Percentiles rank a stretch among this genome's conserved stretches.
Evolutionary conservation across 768 basidiomycete genomes (phyloP).

Genomic region (Russula dissimulans): DNA sequence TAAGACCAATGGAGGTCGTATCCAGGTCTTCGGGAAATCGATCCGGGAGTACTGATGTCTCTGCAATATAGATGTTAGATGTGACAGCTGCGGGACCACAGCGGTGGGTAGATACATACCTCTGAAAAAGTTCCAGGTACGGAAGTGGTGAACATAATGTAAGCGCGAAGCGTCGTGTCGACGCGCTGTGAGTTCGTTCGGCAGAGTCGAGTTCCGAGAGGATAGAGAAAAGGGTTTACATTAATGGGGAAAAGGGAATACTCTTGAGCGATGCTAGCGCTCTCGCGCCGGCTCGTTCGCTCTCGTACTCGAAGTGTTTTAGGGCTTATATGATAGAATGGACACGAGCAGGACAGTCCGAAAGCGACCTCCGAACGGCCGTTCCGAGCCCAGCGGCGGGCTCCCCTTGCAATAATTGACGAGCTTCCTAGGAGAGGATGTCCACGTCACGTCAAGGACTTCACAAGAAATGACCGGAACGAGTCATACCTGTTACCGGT

Average conservation of each 20-base stretch:
- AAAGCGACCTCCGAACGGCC: too few relatives aligned
- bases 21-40: conserved; percentile 48
- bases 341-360: too few relatives aligned
- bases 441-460: neutral
- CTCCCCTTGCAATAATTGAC: conserved; percentile 28
- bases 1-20: conserved; percentile 47
- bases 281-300: too few relatives aligned
- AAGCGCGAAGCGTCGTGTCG: too few relatives aligned
- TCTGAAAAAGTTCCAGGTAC: conserved; percentile 49
- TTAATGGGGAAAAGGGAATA: too few relatives aligned
- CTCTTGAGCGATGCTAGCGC: too few relatives aligned
- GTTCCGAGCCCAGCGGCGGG: too few relatives aligned
- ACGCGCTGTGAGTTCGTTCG: too few relatives aligned
- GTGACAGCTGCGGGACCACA: conserved; percentile 25
- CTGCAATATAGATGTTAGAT: conserved; percentile 25
- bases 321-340: too few relatives aligned
- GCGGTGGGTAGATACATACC: conserved; percentile 28
- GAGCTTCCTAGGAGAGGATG: conserved; percentile 31
- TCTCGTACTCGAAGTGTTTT: too few relatives aligned
- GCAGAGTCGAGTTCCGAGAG: too few relatives aligned
- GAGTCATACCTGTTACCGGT: conserved; percentile 35
- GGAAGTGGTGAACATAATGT: conserved; percentile 27
- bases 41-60: conserved; percentile 30
- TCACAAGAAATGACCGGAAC: neutral
- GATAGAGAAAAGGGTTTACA: too few relatives aligned